These are phyloP conservation scores for Nakazawaea wyomingensis DNA, from an alignment of 805 yeast species.

Conservation along the genomic window DNA sequence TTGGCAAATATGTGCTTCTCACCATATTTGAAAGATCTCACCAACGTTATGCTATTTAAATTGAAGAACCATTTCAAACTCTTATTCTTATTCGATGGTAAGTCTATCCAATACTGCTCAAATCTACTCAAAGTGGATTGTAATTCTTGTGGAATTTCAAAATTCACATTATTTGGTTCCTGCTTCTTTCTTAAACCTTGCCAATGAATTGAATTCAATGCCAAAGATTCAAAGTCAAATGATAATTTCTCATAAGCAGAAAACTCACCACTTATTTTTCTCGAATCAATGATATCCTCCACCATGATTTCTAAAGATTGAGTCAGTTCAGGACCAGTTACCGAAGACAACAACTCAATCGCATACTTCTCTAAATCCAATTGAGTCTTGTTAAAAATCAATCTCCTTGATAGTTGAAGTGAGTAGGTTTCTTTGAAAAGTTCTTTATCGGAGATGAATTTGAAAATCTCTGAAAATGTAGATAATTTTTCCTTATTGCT, in stretches of 20 bases:
- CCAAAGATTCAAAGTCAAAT: constrained; percentile 3
- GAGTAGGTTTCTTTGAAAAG: constrained; percentile 29
- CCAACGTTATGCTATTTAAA: constrained; percentile 30
- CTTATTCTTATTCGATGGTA: constrained; percentile 15
- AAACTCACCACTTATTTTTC: not conserved
- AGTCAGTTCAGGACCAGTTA: constrained; percentile 2
- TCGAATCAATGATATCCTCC: constrained; percentile 3
- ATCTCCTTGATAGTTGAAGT: constrained; percentile 32
- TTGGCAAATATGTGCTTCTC: constrained; percentile 30
- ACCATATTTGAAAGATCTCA: constrained; percentile 21
- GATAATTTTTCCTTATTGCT: constrained; percentile 18
- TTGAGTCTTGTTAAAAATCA: constrained; percentile 23
- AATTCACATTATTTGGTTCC: not conserved
- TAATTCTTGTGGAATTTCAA: constrained; percentile 25
- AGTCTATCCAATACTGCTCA: constrained; percentile 16
- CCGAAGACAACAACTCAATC: constrained; percentile 18
- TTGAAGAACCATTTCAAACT: constrained; percentile 26
- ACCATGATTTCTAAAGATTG: constrained; percentile 3
- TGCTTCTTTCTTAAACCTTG: constrained; percentile 26
- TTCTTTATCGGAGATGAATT: constrained; percentile 28
- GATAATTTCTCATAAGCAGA: not conserved
- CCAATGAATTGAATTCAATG: constrained; percentile 27
- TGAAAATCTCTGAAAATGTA: constrained; percentile 22
- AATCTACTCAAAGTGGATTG: constrained; percentile 20
- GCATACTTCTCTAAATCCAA: constrained; percentile 20